phyloP scores from a whole-genome alignment of 176 grass and related monocot genomes.

The Aegilops sharonensis region DNA sequence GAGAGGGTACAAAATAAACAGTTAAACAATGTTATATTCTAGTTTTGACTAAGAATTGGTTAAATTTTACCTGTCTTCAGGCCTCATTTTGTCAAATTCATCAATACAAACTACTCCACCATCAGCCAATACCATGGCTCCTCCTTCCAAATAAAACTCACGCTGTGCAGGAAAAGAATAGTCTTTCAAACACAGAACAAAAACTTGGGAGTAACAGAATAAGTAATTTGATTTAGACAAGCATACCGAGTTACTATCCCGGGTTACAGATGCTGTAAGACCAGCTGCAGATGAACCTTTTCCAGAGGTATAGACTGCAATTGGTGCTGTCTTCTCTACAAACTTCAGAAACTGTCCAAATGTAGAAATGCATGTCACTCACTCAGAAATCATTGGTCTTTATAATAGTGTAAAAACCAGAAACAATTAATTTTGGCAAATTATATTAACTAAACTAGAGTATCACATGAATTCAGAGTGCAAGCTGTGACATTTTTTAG shows the following conservation, averaged over 20 bases:
- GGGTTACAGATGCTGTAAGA: conserved; percentile 90
- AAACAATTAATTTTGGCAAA: neutral
- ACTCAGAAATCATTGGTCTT: neutral
- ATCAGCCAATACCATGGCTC: conserved; percentile 96
- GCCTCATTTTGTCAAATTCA: conserved; percentile 99
- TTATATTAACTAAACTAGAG: neutral
- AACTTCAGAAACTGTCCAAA: conserved; percentile 95
- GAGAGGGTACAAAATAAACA: neutral
- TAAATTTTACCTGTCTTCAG: conserved; percentile 77
- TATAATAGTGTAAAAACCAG: neutral
- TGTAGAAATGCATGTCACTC: neutral
- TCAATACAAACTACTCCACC: conserved; percentile 98
- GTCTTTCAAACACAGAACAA: neutral
- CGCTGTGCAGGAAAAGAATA: conserved; percentile 52
- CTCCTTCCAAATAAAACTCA: conserved; percentile 99
- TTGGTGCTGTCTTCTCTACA: conserved; percentile 95
- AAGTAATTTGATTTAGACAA: neutral
- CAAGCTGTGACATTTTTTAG: neutral
- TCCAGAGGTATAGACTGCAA: conserved; percentile 97
- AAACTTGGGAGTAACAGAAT: neutral
- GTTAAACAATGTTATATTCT: neutral
- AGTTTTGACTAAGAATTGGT: neutral
- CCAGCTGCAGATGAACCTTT: conserved; percentile 98
- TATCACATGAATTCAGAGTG: neutral
- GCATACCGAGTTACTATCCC: conserved; percentile 85